phyloP scores from a whole-genome alignment of 1,139 yeast genomes.

The Yamadazyma friedrichii region DNA sequence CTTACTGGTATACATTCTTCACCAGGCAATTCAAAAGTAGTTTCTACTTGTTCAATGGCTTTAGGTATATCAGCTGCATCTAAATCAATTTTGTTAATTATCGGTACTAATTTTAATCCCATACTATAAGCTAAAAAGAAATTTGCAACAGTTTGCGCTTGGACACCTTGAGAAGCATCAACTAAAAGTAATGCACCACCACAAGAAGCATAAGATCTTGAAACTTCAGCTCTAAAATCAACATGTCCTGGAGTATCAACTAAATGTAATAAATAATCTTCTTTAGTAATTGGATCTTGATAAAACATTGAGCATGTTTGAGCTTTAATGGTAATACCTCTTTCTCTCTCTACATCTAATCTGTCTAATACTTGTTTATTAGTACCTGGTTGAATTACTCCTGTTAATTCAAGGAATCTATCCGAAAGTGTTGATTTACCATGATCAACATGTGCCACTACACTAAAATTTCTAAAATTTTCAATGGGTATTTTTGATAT shows the following conservation, averaged over 20 bases:
- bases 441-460: conserved; percentile 97
- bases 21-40: conserved; percentile 74
- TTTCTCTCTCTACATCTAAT: conserved; percentile 88
- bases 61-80: conserved; percentile 83
- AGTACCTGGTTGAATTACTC: conserved; percentile 77
- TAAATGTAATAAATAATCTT: conserved; percentile 80
- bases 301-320: conserved; percentile 95
- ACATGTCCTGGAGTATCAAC: conserved; percentile 99
- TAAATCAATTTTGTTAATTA: conserved; percentile 87
- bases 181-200: conserved; percentile 90
- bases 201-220: conserved; percentile 92
- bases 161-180: conserved; percentile 96
- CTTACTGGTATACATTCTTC: conserved; percentile 83
- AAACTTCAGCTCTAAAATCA: conserved; percentile 91
- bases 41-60: conserved; percentile 80
- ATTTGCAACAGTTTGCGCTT: conserved; percentile 97
- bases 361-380: conserved; percentile 87
- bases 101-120: conserved; percentile 80
- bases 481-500: conserved; percentile 74
- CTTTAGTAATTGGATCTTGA: conserved; percentile 50
- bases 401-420: conserved; percentile 80
- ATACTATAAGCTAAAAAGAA: conserved; percentile 86
- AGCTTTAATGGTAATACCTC: conserved; percentile 96
- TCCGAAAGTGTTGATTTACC: conserved; percentile 94
- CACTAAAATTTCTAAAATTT: conserved; percentile 85